Percentiles rank a stretch among this genome's conserved stretches.
phyloP scores from a whole-genome alignment of 805 yeast genomes.

The Cephaloascus albidus region DNA sequence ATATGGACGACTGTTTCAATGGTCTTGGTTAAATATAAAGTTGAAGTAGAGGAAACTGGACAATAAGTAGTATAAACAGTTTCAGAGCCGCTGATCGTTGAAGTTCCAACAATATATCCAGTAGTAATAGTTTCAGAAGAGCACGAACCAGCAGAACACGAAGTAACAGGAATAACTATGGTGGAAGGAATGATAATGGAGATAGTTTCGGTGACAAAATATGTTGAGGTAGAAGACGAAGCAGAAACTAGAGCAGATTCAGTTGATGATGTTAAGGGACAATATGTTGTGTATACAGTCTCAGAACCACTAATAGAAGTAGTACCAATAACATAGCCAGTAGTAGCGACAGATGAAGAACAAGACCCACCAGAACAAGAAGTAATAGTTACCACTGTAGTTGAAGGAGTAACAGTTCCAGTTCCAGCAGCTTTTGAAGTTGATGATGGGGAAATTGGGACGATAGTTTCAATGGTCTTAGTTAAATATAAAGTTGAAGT shows the following conservation, averaged over 20 bases:
- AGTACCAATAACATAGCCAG: too few relatives aligned
- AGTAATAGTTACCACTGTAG: not conserved
- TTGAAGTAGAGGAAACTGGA: not conserved
- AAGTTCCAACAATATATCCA: constrained; percentile 12
- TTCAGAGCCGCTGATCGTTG: constrained; percentile 13
- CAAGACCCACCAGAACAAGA: not conserved
- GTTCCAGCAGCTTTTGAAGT: not conserved
- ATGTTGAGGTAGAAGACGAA: too few relatives aligned
- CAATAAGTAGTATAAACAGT: constrained; percentile 5
- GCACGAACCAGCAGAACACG: not conserved
- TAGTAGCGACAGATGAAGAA: not conserved
- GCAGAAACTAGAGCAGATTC: too few relatives aligned
- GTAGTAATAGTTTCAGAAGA: constrained; percentile 8
- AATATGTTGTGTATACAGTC: constrained; percentile 29
- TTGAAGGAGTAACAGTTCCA: not conserved
- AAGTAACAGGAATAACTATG: not conserved
- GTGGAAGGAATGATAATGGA: not conserved
- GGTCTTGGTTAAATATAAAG: too few relatives aligned
- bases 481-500: not conserved
- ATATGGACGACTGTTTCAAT: too few relatives aligned
- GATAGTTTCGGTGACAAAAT: too few relatives aligned
- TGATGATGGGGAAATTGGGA: not conserved
- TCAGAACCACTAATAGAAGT: constrained; percentile 20
- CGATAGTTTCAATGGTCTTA: not conserved
- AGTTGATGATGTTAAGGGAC: too few relatives aligned